Evolutionary conservation across 1,284 basidiomycete genomes (phyloP), one percentile per base, ranked within the genome.

Genomic region (Fomes fomentarius): DNA sequence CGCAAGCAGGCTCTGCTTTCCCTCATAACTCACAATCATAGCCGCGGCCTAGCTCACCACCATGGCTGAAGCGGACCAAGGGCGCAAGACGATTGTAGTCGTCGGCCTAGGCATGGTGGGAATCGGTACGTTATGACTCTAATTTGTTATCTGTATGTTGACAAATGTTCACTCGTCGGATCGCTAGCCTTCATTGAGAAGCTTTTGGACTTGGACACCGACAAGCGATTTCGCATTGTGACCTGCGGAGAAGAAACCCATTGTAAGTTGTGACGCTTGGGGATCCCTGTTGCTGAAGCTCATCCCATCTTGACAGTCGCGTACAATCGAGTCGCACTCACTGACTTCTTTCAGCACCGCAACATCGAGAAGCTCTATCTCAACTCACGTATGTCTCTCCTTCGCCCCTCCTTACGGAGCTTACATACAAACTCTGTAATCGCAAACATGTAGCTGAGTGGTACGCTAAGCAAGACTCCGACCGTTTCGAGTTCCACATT

Each of bases 71-170:
- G 19, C 26, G 4, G 30, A 22, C 10, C 26, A 17, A 7, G 8
- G 24, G 10, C 17, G 58, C 46, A 69, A 70, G 57, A 69, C 68
- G 1, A 63, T 83, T 43, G 76, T 81, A 45, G 78, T 83, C 54
- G 84, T 83, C 46, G 87, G 86, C 2, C 74, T 89, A 7, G 87
- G 86, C 22, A 87, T 88, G 86, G 83, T 86, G 35, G 84, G 84
- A 12, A 84, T 88, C 35, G 84, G 83, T 79, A 63, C 56, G 73
- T 62, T 15, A 39, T 34, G 4, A 10, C n/a, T 7, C 17, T 21
- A 28, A 9, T 33, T 33, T 44, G 33, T 8, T 34, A 1, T n/a
- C n/a, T n/a, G n/a, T n/a, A n/a, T n/a, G 12, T n/a, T 15, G 22
- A 15, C 21, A 4, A 7, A 21, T 14, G n/a, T 24, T 45, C 26